A percentile compares a stretch with the other conserved stretches of the same genome.
phyloP scores from a whole-genome alignment of 768 basidiomycete species.

The Collybia sordida region DNA sequence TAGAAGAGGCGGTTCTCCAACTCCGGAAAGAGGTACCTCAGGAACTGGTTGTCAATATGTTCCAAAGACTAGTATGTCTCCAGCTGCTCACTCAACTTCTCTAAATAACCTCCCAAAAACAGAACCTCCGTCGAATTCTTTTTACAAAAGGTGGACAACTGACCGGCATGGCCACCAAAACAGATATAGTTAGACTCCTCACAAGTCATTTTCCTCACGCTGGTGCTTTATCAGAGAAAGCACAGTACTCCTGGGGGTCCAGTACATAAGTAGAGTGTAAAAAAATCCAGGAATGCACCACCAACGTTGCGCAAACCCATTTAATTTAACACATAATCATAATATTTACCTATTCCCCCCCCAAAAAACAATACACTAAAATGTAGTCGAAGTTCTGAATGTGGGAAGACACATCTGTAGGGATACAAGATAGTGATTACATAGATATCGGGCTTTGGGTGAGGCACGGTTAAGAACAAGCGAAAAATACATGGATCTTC shows the following conservation, averaged over 20 bases:
- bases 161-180: conserved; percentile 67
- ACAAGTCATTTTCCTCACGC: conserved; percentile 60
- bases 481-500: background rate
- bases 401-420: too few species aligned
- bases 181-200: conserved; percentile 60
- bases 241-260: background rate
- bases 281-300: too few species aligned
- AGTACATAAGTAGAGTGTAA: background rate
- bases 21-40: conserved; percentile 68
- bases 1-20: conserved; percentile 56
- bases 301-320: too few species aligned
- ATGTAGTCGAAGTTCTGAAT: too few species aligned
- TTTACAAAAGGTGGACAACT: conserved; percentile 62
- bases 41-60: conserved; percentile 71
- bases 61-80: conserved; percentile 62
- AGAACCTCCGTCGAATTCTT: conserved; percentile 70
- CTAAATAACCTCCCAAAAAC: background rate
- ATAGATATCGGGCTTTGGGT: background rate
- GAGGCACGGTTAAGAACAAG: background rate
- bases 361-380: too few species aligned
- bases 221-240: conserved; percentile 31
- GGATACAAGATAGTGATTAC: background rate
- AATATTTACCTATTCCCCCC: too few species aligned
- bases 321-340: too few species aligned
- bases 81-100: background rate